These are phyloP conservation scores for Dothidotthia symphoricarpi DNA, from an alignment of 2,329 filamentous ascomycete genomes.

Conservation along the genomic window DNA sequence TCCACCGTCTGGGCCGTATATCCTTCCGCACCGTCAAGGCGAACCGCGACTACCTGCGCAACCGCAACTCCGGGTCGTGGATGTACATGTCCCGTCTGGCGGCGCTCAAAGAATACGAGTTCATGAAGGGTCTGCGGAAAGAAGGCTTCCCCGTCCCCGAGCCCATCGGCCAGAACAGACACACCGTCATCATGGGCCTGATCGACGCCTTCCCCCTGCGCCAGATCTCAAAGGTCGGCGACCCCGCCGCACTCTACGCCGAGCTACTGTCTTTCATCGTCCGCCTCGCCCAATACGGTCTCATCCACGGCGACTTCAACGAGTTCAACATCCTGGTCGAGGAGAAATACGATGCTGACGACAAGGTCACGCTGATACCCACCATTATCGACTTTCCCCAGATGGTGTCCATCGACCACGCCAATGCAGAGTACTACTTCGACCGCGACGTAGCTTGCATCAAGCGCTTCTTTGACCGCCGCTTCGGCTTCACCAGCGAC, in stretches of 20 bases:
- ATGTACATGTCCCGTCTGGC: constrained; percentile 96
- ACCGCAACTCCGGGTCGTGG: constrained; percentile 79
- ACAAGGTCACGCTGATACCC: constrained; percentile 62
- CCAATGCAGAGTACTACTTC: constrained; percentile 95
- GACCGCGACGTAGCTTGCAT: constrained; percentile 94
- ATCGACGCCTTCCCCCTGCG: constrained; percentile 90
- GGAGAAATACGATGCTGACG: constrained; percentile 54
- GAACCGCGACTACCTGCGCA: constrained; percentile 91
- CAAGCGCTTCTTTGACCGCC: constrained; percentile 86
- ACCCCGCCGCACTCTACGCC: constrained; percentile 84
- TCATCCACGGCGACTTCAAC: constrained; percentile 98
- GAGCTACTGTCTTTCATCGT: constrained; percentile 87
- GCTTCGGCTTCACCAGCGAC: constrained; percentile 83
- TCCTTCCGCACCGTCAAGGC: constrained; percentile 95
- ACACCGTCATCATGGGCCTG: constrained; percentile 94
- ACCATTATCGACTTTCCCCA: constrained; percentile 97
- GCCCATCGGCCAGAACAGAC: constrained; percentile 83
- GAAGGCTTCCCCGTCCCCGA: constrained; percentile 89
- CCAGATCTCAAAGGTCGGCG: constrained; percentile 78
- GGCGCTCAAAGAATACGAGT: constrained; percentile 89
- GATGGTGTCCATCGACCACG: constrained; percentile 93
- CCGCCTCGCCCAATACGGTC: constrained; percentile 74
- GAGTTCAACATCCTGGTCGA: constrained; percentile 98
- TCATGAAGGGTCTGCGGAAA: constrained; percentile 81
- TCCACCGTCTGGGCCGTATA: constrained; percentile 91